Evolutionary conservation across 2,329 filamentous ascomycete species (phyloP).

Genomic region (Penicillium sp.): DNA sequence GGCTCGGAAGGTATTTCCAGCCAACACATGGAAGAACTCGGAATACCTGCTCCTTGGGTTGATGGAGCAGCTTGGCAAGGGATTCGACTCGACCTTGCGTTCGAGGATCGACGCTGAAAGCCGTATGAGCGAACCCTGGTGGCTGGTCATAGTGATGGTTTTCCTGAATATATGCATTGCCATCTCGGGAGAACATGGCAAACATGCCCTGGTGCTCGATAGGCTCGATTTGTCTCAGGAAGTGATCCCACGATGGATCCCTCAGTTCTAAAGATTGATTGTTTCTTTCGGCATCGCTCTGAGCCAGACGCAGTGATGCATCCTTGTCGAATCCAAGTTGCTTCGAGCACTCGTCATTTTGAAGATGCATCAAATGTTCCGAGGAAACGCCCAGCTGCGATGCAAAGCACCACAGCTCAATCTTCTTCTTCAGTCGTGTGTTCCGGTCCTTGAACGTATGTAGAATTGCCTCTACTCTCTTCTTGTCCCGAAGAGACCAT

Average conservation of each 20-base stretch:
- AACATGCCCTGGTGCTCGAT: slow-evolving; percentile 8
- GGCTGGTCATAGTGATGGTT: slow-evolving; percentile 5
- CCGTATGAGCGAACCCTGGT: neutral
- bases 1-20: slow-evolving; percentile 7
- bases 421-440: slow-evolving; percentile 6
- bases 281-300: slow-evolving; percentile 4
- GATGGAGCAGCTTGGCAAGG: slow-evolving; percentile 6
- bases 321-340: slow-evolving; percentile 6
- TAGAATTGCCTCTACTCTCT: slow-evolving; percentile 4
- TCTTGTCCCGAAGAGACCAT: slow-evolving; percentile 7
- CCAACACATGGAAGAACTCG: slow-evolving; percentile 6
- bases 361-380: slow-evolving; percentile 8
- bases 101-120: neutral
- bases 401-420: slow-evolving; percentile 6
- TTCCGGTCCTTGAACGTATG: slow-evolving; percentile 7
- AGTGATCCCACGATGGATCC: slow-evolving; percentile 2
- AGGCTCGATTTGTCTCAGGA: slow-evolving; percentile 3
- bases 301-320: slow-evolving; percentile 5
- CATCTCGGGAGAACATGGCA: slow-evolving; percentile 3
- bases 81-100: slow-evolving; percentile 4
- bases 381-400: slow-evolving; percentile 6
- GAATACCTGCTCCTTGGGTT: slow-evolving; percentile 7
- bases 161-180: slow-evolving; percentile 5
- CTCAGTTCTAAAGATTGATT: slow-evolving; percentile 1
- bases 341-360: slow-evolving; percentile 3